These are phyloP conservation scores for Gossypium herbaceum DNA, from an alignment of 345 rosid species.

Conservation along the genomic window DNA sequence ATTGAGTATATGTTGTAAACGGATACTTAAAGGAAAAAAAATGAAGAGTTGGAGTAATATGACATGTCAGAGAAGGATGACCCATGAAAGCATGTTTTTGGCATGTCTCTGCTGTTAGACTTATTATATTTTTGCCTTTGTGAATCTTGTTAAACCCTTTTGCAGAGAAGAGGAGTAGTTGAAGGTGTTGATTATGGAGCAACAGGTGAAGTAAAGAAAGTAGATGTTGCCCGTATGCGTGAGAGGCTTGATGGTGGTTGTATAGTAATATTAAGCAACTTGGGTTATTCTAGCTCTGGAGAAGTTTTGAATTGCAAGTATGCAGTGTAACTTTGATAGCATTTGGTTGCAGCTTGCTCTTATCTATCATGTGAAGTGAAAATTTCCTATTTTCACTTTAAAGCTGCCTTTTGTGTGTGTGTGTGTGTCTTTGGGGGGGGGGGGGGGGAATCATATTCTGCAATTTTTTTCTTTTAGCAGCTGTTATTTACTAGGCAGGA, in stretches of 20 bases:
- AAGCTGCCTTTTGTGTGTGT: not conserved
- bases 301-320: conserved; percentile 99
- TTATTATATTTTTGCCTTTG: conserved; percentile 8
- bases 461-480: not conserved
- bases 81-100: not conserved
- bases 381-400: not conserved
- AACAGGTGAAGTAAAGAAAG: conserved; percentile 93
- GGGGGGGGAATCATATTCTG: not conserved
- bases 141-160: conserved; percentile 17
- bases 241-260: conserved; percentile 90
- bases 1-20: not conserved
- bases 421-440: not conserved
- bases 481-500: not conserved
- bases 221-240: conserved; percentile 74
- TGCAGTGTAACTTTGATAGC: conserved; percentile 25
- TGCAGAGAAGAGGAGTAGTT: conserved; percentile 92
- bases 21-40: not conserved
- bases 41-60: not conserved
- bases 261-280: conserved; percentile 76
- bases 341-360: conserved; percentile 8
- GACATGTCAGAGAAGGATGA: not conserved
- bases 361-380: not conserved
- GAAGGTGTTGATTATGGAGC: conserved; percentile 95
- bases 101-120: not conserved
- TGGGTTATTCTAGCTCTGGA: conserved; percentile 93